A percentile compares a stretch with the other conserved stretches of the same genome.
These are phyloP conservation scores for Paramecium tetraurelia DNA, from an alignment of 73 alveolate species.

Conservation along the genomic window DNA sequence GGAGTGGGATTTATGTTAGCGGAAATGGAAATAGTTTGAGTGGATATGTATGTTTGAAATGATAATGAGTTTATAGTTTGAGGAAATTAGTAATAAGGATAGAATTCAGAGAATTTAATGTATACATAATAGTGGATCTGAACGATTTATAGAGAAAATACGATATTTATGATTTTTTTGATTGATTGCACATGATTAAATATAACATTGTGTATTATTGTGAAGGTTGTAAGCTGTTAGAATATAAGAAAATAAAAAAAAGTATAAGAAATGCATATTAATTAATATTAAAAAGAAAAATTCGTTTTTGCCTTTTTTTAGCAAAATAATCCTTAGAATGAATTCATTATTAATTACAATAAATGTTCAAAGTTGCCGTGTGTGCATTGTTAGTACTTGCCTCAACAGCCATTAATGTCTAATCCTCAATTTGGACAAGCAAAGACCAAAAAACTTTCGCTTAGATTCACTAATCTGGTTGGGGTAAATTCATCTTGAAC, in stretches of 20 bases:
- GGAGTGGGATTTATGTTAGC: neutral
- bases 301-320: conserved; percentile 44
- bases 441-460: conserved; percentile 29
- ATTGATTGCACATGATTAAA: neutral
- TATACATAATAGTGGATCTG: neutral
- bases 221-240: neutral
- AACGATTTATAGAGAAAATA: neutral
- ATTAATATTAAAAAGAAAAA: neutral
- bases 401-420: conserved; percentile 40
- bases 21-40: neutral
- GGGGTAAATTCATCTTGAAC: conserved; percentile 47
- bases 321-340: conserved; percentile 3
- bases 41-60: neutral
- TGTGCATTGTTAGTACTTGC: conserved; percentile 30
- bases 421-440: conserved; percentile 23
- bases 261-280: neutral
- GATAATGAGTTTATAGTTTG: neutral
- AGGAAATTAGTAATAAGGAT: neutral
- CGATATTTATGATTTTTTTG: neutral
- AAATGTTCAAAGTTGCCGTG: conserved; percentile 45
- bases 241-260: neutral
- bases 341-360: conserved; percentile 26
- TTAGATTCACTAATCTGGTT: conserved; percentile 30
- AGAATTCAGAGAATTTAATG: neutral
- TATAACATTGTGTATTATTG: neutral